These are phyloP conservation scores for Tetracladium marchalianum DNA, from an alignment of 495 filamentous ascomycete genomes.

Conservation along the genomic window DNA sequence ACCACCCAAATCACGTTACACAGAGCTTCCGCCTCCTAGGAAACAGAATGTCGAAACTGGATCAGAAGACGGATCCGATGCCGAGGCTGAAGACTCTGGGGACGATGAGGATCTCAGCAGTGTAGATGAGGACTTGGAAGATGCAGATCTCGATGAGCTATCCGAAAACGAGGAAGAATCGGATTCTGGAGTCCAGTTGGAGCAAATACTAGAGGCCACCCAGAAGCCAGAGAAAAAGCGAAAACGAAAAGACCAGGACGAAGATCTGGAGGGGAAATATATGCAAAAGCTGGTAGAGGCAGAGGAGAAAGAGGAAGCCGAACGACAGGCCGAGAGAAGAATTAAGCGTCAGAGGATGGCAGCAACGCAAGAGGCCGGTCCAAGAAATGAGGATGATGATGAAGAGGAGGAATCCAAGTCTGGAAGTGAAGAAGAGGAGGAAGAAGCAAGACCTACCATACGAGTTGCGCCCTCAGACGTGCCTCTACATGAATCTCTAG, in stretches of 20 bases:
- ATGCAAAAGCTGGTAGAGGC: conserved; percentile 59
- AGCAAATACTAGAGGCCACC: conserved; percentile 23
- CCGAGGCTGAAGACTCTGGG: conserved; percentile 30
- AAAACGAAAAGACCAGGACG: conserved; percentile 58
- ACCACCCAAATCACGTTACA: conserved; percentile 40
- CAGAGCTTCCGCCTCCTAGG: conserved; percentile 20
- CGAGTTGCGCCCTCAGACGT: conserved; percentile 15
- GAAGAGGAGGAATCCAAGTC: conserved; percentile 22
- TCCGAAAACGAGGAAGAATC: conserved; percentile 23
- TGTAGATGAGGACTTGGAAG: conserved; percentile 26
- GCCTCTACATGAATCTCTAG: conserved; percentile 39
- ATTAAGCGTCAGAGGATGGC: conserved; percentile 23
- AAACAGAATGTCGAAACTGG: conserved; percentile 24
- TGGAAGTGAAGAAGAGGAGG: conserved; percentile 14
- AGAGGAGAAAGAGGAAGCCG: conserved; percentile 30
- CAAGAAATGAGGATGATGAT: conserved; percentile 21
- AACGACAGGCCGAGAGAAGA: conserved; percentile 36
- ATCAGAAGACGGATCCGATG: conserved; percentile 30
- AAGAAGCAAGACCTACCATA: neutral
- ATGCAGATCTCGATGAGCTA: conserved; percentile 14
- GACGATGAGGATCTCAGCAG: conserved; percentile 29
- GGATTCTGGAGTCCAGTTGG: conserved; percentile 12
- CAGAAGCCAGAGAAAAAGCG: conserved; percentile 55
- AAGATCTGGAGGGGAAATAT: conserved; percentile 75
- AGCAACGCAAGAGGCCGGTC: conserved; percentile 19